Base-by-base conservation (phyloP, 192 early-diverging fungal genomes). In the Umbelopsis vinacea region DNA sequence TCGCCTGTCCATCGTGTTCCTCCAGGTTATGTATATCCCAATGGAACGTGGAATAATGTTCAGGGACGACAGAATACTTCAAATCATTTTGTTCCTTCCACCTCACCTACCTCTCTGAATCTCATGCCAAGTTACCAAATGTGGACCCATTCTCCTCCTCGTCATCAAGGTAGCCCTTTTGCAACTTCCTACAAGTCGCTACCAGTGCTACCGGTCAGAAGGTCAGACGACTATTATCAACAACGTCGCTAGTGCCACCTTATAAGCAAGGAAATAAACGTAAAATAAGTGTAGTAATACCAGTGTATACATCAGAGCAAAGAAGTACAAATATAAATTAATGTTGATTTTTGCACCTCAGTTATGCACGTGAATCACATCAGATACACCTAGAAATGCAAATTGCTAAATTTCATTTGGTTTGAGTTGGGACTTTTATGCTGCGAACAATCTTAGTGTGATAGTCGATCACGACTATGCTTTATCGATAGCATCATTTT, bases 151-250 rank as follows among this genome's bases (percentile, higher is more conserved):
- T 6, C 48, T 19, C 48, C 48, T 50, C 48, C 48, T 21, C 48
- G 48, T 21, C 48, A 17, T 21, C 40, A 43, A 43, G 15, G n/a
- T 21, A 50, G 48, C 14, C 15, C 48, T 50, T n/a, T 21, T 1
- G 19, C 33, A 14, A 15, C 57, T 37, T 63, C 57, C 19, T 35
- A 63, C 57, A 63, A 63, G 33, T n/a, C 15, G 15, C 26, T 17
- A 26, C 2, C 33, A 14, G 10, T 0, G 6, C 26, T 6, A 6
- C 33, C 17, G 19, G 57, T 14, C 19, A 11, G 29, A n/a, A 63
- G 26, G 37, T 63, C 57, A 3, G 57, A 63, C 0, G 57, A 63
- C n/a, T 63, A 63, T 37, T 63, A 63, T 26, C 57, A 63, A 17
- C 57, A 63, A 63, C 57, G 57, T 63, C 11, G 6, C 6, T 54